These are phyloP conservation scores for Elaeagnus macrophylla DNA, from an alignment of 306 rosid genomes.

Conservation along the genomic window DNA sequence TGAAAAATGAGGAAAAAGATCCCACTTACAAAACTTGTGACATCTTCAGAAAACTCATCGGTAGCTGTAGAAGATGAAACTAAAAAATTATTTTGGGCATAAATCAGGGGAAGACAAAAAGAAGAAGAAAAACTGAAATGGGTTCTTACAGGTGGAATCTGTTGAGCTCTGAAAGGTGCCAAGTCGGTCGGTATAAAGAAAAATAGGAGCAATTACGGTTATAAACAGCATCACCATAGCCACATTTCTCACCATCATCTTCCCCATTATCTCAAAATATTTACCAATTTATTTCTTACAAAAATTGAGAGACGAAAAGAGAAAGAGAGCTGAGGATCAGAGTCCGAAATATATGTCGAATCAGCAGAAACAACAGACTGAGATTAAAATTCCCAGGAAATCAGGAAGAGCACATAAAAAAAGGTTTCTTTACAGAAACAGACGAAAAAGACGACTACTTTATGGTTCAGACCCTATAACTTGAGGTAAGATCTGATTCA, in stretches of 20 bases:
- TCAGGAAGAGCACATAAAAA: too few species aligned
- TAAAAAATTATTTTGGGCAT: background rate
- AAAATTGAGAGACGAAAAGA: background rate
- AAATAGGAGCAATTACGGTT: conserved; percentile 86
- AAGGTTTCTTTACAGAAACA: too few species aligned
- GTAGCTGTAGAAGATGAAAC: conserved; percentile 29
- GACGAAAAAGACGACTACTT: too few species aligned
- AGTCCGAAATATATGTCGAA: too few species aligned
- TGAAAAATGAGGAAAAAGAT: background rate
- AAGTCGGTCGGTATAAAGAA: conserved; percentile 78
- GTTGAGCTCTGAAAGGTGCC: conserved; percentile 30
- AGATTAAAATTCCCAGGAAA: too few species aligned
- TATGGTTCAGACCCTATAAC: too few species aligned
- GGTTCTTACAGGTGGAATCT: conserved; percentile 49
- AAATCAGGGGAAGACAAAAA: background rate
- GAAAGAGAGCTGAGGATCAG: too few species aligned
- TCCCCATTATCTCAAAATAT: conserved; percentile 1
- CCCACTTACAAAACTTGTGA: conserved; percentile 53
- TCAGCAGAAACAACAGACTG: too few species aligned
- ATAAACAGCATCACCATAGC: conserved; percentile 50
- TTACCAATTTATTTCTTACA: background rate
- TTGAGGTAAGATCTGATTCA: too few species aligned
- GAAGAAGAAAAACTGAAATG: background rate
- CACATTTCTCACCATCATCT: conserved; percentile 65
- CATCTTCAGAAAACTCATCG: conserved; percentile 52